phyloP scores from a whole-genome alignment of 371 early-diverging fungal genomes.

The Haplosporangium sp. region DNA sequence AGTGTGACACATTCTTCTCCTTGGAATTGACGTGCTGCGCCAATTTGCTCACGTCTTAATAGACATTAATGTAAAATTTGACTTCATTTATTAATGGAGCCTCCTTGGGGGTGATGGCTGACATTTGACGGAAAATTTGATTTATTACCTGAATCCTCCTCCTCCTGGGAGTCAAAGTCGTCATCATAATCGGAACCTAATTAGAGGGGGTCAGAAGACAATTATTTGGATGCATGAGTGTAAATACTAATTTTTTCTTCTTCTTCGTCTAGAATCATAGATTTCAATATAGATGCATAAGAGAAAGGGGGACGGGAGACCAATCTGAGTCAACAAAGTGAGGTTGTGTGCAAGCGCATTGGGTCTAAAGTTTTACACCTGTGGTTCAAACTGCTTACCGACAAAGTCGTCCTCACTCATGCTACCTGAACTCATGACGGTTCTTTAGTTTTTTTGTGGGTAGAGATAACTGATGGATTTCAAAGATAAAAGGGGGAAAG shows the following conservation, averaged over 20 bases:
- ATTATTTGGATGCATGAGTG: not conserved
- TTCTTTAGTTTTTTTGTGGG: not conserved
- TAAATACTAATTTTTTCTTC: not conserved
- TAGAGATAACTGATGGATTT: not conserved
- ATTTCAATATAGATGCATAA: not conserved
- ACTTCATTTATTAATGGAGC: not conserved
- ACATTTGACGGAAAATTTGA: not conserved
- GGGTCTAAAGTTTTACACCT: not conserved
- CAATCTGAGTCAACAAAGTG: not conserved
- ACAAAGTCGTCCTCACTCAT: conserved; percentile 48
- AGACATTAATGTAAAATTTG: not conserved
- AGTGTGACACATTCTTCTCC: not conserved
- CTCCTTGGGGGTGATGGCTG: not conserved
- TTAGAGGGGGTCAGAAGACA: not conserved
- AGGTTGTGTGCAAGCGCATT: not conserved
- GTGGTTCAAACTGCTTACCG: conserved; percentile 21
- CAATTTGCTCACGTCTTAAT: not conserved
- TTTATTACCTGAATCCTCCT: conserved; percentile 44
- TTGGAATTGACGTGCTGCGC: conserved; percentile 3
- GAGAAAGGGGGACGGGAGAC: too few relatives aligned
- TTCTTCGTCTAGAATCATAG: not conserved
- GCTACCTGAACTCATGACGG: conserved; percentile 43
- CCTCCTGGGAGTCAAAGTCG: conserved; percentile 35
- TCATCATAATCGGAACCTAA: conserved; percentile 30
- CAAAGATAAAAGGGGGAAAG: not conserved